phyloP scores from a whole-genome alignment of 164 flowering plant genomes.

The Liquidambar formosana region DNA sequence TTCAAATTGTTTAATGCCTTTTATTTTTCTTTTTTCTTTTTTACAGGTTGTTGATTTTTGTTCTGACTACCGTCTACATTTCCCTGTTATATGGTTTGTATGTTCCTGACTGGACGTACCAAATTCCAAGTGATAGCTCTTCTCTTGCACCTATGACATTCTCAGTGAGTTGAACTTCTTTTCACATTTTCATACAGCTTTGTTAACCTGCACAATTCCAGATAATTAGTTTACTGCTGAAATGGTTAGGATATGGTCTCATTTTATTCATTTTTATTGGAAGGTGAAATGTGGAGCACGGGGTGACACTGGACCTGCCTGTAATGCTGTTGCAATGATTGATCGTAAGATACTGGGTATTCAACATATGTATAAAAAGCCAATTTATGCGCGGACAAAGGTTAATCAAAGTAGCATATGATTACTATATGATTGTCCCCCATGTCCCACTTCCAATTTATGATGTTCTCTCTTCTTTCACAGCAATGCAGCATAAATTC shows the following conservation, averaged over 20 bases:
- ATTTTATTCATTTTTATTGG: neutral
- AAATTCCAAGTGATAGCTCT: slow-evolving; percentile 29
- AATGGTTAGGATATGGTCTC: neutral
- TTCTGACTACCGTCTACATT: slow-evolving; percentile 42
- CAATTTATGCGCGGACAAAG: slow-evolving; percentile 62
- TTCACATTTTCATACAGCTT: neutral
- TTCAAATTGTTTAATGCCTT: neutral
- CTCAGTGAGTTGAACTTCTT: slow-evolving; percentile 28
- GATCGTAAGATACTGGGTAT: slow-evolving; percentile 68
- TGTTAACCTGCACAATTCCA: neutral
- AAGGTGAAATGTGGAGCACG: slow-evolving; percentile 81
- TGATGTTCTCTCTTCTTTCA: neutral
- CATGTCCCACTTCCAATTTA: neutral
- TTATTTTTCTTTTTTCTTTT: slow-evolving; percentile 1
- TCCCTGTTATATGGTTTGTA: slow-evolving; percentile 58
- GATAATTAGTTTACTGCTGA: neutral
- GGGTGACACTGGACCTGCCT: slow-evolving; percentile 81
- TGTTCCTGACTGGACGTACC: slow-evolving; percentile 82
- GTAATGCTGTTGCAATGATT: slow-evolving; percentile 83
- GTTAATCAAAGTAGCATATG: slow-evolving; percentile 20
- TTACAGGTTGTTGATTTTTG: slow-evolving; percentile 44
- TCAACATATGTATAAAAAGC: slow-evolving; percentile 58
- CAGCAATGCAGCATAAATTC: slow-evolving; percentile 76
- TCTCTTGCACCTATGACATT: slow-evolving; percentile 26
- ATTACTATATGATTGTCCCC: no score